phyloP scores from a whole-genome alignment of 2,329 filamentous ascomycete species.

The Rhynchosporium agropyri region DNA sequence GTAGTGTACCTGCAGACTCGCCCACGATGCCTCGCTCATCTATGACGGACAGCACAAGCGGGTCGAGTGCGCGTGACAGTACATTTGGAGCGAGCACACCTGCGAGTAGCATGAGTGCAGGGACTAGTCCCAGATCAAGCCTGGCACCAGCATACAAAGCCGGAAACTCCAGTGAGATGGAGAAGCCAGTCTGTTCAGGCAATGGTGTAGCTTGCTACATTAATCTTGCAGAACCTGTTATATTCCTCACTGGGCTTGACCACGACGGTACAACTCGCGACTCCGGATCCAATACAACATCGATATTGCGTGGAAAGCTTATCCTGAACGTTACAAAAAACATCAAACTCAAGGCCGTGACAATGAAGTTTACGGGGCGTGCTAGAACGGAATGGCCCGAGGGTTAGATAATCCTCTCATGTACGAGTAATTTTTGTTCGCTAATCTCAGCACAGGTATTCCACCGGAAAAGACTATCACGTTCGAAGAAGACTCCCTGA shows the following conservation, averaged over 20 bases:
- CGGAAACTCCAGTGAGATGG: constrained; percentile 46
- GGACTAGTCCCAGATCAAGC: constrained; percentile 1
- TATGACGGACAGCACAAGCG: constrained; percentile 22
- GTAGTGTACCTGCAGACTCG: constrained; percentile 16
- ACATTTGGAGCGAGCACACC: constrained; percentile 6
- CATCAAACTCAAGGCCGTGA: constrained; percentile 89
- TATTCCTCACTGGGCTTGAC: constrained; percentile 77
- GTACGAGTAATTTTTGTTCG: neutral
- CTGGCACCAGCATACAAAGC: constrained; percentile 15
- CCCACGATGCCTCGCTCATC: constrained; percentile 32
- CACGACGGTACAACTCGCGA: constrained; percentile 49
- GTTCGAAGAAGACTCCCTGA: constrained; percentile 80
- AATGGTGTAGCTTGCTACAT: constrained; percentile 77
- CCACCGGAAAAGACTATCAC: constrained; percentile 84
- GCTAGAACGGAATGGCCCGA: constrained; percentile 96
- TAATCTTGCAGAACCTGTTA: constrained; percentile 74
- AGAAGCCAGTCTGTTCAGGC: constrained; percentile 73
- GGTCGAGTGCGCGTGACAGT: constrained; percentile 14
- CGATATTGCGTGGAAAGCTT: constrained; percentile 82
- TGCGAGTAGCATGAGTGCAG: constrained; percentile 8
- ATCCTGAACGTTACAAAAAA: constrained; percentile 83
- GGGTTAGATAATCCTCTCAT: constrained; percentile 54
- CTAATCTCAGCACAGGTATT: constrained; percentile 58
- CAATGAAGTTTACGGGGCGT: constrained; percentile 81
- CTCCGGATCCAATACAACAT: constrained; percentile 52